Conservation (phyloP, 116 monocot genomes). For the Zostera marina region DNA sequence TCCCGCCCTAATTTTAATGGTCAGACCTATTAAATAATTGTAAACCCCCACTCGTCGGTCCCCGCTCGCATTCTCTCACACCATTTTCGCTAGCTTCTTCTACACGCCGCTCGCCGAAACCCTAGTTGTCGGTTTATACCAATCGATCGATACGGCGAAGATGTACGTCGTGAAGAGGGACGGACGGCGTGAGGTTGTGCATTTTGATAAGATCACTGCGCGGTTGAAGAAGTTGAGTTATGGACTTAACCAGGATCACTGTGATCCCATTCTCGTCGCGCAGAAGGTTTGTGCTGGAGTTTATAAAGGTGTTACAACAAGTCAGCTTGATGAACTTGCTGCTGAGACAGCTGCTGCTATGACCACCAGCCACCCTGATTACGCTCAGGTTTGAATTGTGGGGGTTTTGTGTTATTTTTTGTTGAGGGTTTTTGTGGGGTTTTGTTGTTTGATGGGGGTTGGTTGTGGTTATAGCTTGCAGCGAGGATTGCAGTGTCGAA, state of each 20-base stretch:
- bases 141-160: background rate
- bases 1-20: too few relatives aligned
- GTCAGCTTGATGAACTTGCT: conserved; percentile 94
- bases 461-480: conserved; percentile 9
- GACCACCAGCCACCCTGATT: conserved; percentile 90
- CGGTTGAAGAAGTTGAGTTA: conserved; percentile 95
- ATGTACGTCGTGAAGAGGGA: conserved; percentile 99
- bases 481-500: conserved; percentile 52
- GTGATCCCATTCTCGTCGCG: conserved; percentile 81
- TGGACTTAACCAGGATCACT: conserved; percentile 87
- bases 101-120: background rate
- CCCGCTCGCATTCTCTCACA: too few relatives aligned
- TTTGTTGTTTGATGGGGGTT: conserved; percentile 1
- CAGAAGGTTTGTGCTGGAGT: conserved; percentile 98
- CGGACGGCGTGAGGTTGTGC: conserved; percentile 69
- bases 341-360: conserved; percentile 95
- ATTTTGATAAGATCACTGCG: conserved; percentile 99
- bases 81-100: too few relatives aligned
- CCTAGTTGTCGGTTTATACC: background rate
- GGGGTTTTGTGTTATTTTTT: background rate
- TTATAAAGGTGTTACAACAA: conserved; percentile 92
- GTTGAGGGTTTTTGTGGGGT: background rate
- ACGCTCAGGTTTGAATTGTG: conserved; percentile 38
- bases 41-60: too few relatives aligned
- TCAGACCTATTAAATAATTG: too few relatives aligned